A percentile compares a stretch with the other conserved stretches of the same genome.
These are phyloP conservation scores for Geosmithia morbida DNA, from an alignment of 2,329 filamentous ascomycete genomes.

Conservation along the genomic window DNA sequence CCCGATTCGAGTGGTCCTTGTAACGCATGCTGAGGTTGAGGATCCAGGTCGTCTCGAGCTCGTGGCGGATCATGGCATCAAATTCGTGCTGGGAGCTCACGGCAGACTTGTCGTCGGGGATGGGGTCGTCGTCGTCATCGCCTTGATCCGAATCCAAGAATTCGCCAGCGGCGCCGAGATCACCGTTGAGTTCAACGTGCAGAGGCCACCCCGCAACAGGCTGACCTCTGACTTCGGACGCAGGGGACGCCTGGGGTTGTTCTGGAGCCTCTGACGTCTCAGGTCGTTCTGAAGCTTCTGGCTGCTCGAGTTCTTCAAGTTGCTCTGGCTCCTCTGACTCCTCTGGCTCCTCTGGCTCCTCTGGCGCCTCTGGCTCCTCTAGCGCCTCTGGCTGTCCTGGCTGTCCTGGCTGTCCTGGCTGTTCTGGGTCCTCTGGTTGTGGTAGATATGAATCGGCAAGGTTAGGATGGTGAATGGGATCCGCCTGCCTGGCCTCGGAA, in stretches of 20 bases:
- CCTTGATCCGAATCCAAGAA: neutral
- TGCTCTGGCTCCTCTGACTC: neutral
- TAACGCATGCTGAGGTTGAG: slow-evolving; percentile 98
- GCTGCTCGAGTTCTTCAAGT: too few relatives aligned
- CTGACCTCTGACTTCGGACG: too few relatives aligned
- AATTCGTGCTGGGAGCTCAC: neutral
- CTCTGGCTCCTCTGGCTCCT: neutral
- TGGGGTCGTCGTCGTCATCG: neutral
- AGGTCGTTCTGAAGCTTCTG: too few relatives aligned
- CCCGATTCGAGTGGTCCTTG: slow-evolving; percentile 76
- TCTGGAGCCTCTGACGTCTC: too few relatives aligned
- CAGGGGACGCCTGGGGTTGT: too few relatives aligned
- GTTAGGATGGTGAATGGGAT: neutral
- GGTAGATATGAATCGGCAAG: neutral
- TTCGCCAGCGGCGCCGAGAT: too few relatives aligned
- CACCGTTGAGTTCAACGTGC: neutral
- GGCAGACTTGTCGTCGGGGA: neutral
- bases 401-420: neutral
- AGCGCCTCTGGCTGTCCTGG: too few relatives aligned
- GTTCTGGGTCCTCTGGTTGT: neutral
- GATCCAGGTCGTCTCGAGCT: slow-evolving; percentile 85
- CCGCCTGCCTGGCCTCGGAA: neutral
- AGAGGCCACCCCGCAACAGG: neutral
- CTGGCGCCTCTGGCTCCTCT: neutral
- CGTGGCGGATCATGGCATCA: slow-evolving; percentile 53